These are phyloP conservation scores for Colletotrichum coccodes DNA, from an alignment of 2,329 filamentous ascomycete genomes.

Conservation along the genomic window DNA sequence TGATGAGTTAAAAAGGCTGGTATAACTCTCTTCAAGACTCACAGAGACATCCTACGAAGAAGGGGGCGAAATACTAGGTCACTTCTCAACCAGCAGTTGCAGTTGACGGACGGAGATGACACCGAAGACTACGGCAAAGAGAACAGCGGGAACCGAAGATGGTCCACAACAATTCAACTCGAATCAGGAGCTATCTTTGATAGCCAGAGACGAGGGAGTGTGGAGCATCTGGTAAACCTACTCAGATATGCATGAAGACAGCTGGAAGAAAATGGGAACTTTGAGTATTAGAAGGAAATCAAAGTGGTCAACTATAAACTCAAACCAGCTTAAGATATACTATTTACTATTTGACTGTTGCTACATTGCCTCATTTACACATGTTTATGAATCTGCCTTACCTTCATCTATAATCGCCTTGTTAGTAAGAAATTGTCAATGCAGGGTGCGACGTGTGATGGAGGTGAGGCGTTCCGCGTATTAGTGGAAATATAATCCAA, in stretches of 20 bases:
- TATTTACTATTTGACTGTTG: too few relatives aligned
- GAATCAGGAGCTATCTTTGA: background rate
- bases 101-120: conserved; percentile 50
- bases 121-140: conserved; percentile 53
- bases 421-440: too few relatives aligned
- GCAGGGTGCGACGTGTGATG: too few relatives aligned
- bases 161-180: conserved; percentile 58
- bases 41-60: conserved; percentile 61
- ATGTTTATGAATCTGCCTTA: too few relatives aligned
- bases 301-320: too few relatives aligned
- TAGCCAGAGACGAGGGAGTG: background rate
- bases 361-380: too few relatives aligned
- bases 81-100: conserved; percentile 49
- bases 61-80: conserved; percentile 63
- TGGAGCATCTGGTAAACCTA: too few relatives aligned
- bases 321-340: too few relatives aligned
- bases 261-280: too few relatives aligned
- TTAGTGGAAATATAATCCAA: background rate
- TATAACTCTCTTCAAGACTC: conserved; percentile 33
- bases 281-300: too few relatives aligned
- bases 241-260: too few relatives aligned
- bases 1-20: conserved; percentile 1
- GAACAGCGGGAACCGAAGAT: conserved; percentile 51
- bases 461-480: background rate
- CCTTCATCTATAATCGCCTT: too few relatives aligned